Percentiles rank a stretch among this genome's conserved stretches.
These are phyloP conservation scores for Dioscorea alata DNA, from an alignment of 106 monocot species.

Conservation along the genomic window DNA sequence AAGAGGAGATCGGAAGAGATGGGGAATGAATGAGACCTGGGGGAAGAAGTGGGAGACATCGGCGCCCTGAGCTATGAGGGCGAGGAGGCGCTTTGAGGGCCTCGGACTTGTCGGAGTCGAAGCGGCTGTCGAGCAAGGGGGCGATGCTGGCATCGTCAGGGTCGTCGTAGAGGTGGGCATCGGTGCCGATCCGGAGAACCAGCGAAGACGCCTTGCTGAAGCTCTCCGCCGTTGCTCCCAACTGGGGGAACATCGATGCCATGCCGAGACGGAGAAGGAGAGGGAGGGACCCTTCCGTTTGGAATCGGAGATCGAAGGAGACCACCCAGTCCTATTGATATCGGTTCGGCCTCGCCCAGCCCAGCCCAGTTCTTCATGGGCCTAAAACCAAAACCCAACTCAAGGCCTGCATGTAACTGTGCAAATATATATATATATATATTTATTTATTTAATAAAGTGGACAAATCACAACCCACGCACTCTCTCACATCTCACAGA, in stretches of 20 bases:
- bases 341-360: neutral
- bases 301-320: no score
- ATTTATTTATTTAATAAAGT: no score
- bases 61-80: conserved; percentile 88
- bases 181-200: conserved; percentile 88
- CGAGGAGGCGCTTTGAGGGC: conserved; percentile 96
- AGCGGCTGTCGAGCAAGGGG: conserved; percentile 81
- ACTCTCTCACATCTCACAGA: no score
- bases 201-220: conserved; percentile 75
- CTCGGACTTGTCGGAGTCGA: conserved; percentile 86
- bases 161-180: conserved; percentile 97
- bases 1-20: conserved; percentile 68
- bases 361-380: no score
- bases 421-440: no score
- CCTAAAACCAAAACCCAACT: no score
- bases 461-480: no score
- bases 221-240: conserved; percentile 64
- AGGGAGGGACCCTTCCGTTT: neutral
- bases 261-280: neutral
- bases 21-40: conserved; percentile 35
- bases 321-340: neutral
- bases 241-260: conserved; percentile 54
- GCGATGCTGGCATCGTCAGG: conserved; percentile 81
- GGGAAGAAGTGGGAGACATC: conserved; percentile 93
- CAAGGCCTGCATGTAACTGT: no score